phyloP scores from a whole-genome alignment of 2,329 filamentous ascomycete genomes.

The Trichoderma sp. region DNA sequence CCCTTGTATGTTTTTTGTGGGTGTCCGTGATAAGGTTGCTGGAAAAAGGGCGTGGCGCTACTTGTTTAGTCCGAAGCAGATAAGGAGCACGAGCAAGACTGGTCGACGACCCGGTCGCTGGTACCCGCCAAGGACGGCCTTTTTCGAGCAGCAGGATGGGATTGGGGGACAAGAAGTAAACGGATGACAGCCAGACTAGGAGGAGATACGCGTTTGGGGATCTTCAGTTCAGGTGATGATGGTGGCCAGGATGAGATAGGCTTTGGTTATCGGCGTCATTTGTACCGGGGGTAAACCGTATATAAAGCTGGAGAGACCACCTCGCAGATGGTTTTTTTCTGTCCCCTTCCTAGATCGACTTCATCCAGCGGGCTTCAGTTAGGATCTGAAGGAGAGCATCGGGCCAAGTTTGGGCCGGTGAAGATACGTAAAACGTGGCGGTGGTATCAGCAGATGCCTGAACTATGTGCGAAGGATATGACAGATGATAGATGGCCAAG shows the following conservation, averaged over 20 bases:
- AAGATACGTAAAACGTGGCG: background rate
- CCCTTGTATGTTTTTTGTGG: conserved; percentile 16
- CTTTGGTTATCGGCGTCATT: conserved; percentile 59
- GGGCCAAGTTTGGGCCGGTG: conserved; percentile 5
- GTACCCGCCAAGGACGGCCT: conserved; percentile 16
- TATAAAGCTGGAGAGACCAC: conserved; percentile 5
- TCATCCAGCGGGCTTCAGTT: background rate
- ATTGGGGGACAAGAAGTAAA: conserved; percentile 18
- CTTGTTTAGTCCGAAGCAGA: conserved; percentile 21
- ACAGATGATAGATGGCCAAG: conserved; percentile 10
- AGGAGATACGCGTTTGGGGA: conserved; percentile 5
- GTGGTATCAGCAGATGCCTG: conserved; percentile 9
- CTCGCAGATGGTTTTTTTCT: background rate
- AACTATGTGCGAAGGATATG: conserved; percentile 14
- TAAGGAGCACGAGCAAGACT: conserved; percentile 18
- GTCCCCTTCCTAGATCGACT: background rate
- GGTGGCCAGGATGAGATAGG: conserved; percentile 58
- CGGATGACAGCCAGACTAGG: background rate
- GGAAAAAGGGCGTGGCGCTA: conserved; percentile 16
- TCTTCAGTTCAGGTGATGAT: conserved; percentile 53
- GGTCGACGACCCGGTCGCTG: conserved; percentile 21
- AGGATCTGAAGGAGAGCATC: conserved; percentile 12
- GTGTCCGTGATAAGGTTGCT: conserved; percentile 22
- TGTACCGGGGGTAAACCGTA: conserved; percentile 34
- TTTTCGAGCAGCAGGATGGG: background rate